These are phyloP conservation scores for Brassica cretica DNA, from an alignment of 345 rosid species.

Conservation along the genomic window DNA sequence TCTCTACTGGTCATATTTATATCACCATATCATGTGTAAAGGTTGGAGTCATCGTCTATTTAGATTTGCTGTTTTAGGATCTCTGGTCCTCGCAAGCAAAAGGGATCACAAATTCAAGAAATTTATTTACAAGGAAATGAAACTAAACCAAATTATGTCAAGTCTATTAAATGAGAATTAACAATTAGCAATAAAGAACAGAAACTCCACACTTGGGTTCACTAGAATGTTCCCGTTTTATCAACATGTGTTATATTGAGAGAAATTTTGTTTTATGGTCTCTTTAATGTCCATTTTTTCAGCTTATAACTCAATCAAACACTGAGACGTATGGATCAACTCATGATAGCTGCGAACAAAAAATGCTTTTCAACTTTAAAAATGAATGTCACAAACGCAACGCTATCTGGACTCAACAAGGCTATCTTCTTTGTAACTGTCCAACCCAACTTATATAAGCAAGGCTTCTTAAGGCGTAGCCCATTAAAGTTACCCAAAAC, in stretches of 20 bases:
- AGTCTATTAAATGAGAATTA: neutral
- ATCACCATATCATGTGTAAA: constrained; percentile 28
- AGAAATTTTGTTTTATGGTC: neutral
- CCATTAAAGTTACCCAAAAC: neutral
- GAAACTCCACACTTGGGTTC: neutral
- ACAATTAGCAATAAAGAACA: neutral
- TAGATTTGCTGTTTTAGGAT: neutral
- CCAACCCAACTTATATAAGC: neutral
- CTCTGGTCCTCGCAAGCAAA: neutral
- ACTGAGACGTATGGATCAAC: neutral
- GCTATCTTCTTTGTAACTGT: neutral
- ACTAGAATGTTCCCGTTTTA: neutral
- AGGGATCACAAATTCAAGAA: neutral
- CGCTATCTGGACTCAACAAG: neutral
- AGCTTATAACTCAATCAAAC: neutral
- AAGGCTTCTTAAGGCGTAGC: neutral
- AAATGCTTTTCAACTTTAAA: constrained; percentile 5
- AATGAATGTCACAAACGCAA: constrained; percentile 16
- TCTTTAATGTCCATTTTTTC: neutral
- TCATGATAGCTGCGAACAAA: constrained; percentile 4
- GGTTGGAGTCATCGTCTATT: constrained; percentile 35
- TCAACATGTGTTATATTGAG: neutral
- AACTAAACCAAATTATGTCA: neutral
- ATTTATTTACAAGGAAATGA: neutral
- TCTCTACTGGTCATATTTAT: constrained; percentile 8